phyloP scores from a whole-genome alignment of 768 basidiomycete species.

The Pleurotus tuoliensis region DNA sequence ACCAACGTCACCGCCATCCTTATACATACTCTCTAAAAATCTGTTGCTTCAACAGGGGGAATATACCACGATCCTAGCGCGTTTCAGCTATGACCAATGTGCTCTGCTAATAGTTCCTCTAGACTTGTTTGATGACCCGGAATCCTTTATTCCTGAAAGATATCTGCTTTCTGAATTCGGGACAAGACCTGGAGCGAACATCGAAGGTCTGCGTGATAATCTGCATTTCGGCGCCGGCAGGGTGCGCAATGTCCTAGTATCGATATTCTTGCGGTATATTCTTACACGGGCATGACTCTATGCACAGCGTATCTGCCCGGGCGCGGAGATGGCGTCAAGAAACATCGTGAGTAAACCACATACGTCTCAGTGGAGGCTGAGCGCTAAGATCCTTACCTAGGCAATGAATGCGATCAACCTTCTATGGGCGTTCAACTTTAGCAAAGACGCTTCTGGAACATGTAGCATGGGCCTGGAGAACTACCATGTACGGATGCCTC shows the following conservation, averaged over 20 bases:
- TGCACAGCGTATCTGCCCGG: background rate
- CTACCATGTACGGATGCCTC: background rate
- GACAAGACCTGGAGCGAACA: background rate
- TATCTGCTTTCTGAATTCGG: background rate
- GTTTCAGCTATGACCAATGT: background rate
- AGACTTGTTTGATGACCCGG: background rate
- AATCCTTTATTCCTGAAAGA: background rate
- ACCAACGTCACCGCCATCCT: too few species aligned
- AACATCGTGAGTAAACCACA: background rate
- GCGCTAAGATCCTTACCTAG: background rate
- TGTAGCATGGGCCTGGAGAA: background rate
- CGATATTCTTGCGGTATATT: background rate
- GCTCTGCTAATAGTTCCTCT: background rate
- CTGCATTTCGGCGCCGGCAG: background rate
- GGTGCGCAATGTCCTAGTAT: background rate
- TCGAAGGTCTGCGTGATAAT: background rate
- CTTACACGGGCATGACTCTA: background rate
- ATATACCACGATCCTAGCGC: background rate
- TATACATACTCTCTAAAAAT: too few species aligned
- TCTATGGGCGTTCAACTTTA: background rate
- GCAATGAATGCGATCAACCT: background rate
- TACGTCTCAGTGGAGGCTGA: background rate
- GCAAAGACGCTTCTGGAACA: background rate
- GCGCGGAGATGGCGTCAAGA: background rate
- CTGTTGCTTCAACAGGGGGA: background rate